Evolutionary conservation across 805 yeast species (phyloP).

Genomic region (Suhomyces vadensis): DNA sequence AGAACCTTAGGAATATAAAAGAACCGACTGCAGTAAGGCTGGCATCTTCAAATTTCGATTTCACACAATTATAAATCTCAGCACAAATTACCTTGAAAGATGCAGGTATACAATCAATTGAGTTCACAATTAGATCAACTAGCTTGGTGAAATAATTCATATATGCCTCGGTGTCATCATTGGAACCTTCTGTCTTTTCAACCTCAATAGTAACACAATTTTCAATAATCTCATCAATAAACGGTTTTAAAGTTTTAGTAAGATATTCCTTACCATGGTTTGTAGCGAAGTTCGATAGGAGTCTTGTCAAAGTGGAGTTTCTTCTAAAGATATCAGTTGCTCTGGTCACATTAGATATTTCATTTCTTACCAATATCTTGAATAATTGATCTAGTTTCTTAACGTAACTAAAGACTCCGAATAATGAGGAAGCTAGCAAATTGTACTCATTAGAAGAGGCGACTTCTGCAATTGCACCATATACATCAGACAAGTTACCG

Average conservation of each 20-base stretch:
- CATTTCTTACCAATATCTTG: conserved; percentile 56
- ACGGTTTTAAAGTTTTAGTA: conserved; percentile 51
- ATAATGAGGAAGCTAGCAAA: conserved; percentile 63
- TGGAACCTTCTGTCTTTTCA: conserved; percentile 47
- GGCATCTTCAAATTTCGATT: conserved; percentile 61
- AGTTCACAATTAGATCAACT: conserved; percentile 58
- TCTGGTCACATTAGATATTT: conserved; percentile 58
- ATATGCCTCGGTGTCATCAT: conserved; percentile 45
- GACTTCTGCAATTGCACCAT: conserved; percentile 54
- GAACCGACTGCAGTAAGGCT: conserved; percentile 75
- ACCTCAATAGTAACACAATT: conserved; percentile 61
- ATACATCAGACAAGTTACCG: conserved; percentile 42
- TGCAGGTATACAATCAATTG: conserved; percentile 61
- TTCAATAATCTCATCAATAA: conserved; percentile 52
- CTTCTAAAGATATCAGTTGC: conserved; percentile 76
- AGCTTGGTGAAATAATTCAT: conserved; percentile 55
- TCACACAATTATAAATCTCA: conserved; percentile 58
- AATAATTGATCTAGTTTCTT: conserved; percentile 47
- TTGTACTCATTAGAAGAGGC: conserved; percentile 74
- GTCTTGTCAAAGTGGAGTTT: conserved; percentile 78
- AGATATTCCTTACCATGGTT: conserved; percentile 65
- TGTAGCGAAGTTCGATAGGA: conserved; percentile 69
- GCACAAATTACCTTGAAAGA: conserved; percentile 73
- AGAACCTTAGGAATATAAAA: conserved; percentile 74
- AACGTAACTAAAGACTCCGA: conserved; percentile 51